A percentile compares a stretch with the other conserved stretches of the same genome.
Conservation (phyloP, 805 yeast genomes). For the Yarrowia sp. region DNA sequence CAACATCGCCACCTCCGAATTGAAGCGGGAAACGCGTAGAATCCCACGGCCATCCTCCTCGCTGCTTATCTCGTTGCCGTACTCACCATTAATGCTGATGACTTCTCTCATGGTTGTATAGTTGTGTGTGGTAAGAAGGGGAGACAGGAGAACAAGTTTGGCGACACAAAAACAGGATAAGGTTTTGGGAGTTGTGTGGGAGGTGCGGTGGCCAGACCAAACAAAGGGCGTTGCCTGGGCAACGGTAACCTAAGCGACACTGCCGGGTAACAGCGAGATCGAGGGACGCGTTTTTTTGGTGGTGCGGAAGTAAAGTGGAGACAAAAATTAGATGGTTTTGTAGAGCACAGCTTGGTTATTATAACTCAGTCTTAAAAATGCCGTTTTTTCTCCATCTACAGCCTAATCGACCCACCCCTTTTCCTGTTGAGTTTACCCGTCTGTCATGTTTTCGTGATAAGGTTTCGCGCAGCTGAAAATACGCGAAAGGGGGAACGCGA, state of each 20-base stretch:
- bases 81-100: conserved; percentile 82
- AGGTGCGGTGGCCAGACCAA: conserved; percentile 9
- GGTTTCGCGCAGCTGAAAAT: conserved; percentile 13
- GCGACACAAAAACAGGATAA: conserved; percentile 19
- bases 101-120: conserved; percentile 73
- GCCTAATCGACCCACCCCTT: not conserved
- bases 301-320: not conserved
- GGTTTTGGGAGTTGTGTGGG: not conserved
- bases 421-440: not conserved
- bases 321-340: not conserved
- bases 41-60: not conserved
- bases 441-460: conserved; percentile 18
- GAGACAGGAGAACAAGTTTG: conserved; percentile 20
- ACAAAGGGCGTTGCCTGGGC: conserved; percentile 1
- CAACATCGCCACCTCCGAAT: not conserved
- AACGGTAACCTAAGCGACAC: conserved; percentile 16
- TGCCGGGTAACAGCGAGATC: not conserved
- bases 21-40: not conserved
- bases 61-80: too few relatives aligned
- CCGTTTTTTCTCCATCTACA: not conserved
- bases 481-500: conserved; percentile 22
- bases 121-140: conserved; percentile 21
- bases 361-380: too few relatives aligned
- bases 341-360: too few relatives aligned
- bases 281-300: too few relatives aligned